A percentile compares a stretch with the other conserved stretches of the same genome.
Conservation (phyloP, 2,329 filamentous ascomycete genomes). For the Alternaria burnsii region DNA sequence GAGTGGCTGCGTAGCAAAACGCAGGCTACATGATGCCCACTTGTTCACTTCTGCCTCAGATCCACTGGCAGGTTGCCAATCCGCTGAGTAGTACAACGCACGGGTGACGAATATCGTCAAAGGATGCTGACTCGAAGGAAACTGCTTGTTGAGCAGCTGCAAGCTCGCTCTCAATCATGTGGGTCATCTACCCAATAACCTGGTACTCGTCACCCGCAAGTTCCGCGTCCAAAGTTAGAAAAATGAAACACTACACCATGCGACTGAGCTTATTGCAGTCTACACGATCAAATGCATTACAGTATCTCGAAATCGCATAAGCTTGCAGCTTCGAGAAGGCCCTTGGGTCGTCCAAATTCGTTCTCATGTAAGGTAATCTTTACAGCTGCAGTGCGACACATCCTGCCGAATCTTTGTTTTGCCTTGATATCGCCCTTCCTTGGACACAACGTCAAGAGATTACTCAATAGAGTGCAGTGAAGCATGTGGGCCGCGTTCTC, state of each 20-base stretch:
- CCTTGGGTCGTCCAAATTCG: background rate
- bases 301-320: background rate
- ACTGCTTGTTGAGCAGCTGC: background rate
- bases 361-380: slow-evolving; percentile 1
- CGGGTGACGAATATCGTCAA: background rate
- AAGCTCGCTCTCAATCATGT: background rate
- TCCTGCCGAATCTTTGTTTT: background rate
- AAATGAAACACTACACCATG: background rate
- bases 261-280: background rate
- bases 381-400: background rate
- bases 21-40: background rate
- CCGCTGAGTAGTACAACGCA: background rate
- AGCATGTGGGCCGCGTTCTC: background rate
- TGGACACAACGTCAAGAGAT: background rate
- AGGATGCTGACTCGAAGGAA: background rate
- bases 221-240: background rate
- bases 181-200: background rate
- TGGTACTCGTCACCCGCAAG: background rate
- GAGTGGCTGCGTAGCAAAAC: background rate
- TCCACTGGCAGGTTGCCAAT: background rate
- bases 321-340: background rate
- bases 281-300: background rate
- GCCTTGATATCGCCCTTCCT: background rate
- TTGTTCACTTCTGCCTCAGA: background rate
- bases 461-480: background rate